Evolutionary conservation across 192 early-diverging fungal genomes (phyloP), one percentile per base, ranked within the genome.

Genomic region (Backusella mclennaniae): DNA sequence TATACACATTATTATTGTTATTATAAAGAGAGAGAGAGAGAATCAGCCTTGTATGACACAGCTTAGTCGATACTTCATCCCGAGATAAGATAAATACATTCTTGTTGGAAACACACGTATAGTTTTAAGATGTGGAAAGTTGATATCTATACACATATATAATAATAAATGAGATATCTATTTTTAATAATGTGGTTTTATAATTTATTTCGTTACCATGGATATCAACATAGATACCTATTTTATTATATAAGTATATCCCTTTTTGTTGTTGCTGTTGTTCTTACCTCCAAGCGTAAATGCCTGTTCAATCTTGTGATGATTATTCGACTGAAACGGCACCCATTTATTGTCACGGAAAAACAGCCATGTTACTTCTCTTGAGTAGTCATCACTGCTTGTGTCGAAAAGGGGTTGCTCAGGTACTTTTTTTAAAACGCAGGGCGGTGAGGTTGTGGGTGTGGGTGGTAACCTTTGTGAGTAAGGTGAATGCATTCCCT

Each of bases 31-130:
- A 17, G 4, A 44, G 4, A 44, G 23, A 8, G 46, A 39, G 38
- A 12, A 35, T 80, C 56, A 80, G 56, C 79, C 80, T 81, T 81
- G 80, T 33, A 81, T 81, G 11, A 81, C 76, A 59, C 80, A 81
- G 33, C 80, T 81, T 46, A 81, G 73, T 66, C 80, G 44, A 72
- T 81, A 81, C 49, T 83, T 83, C 82, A 83, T 79, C 29, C 82
- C 82, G 42, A 83, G 76, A 33, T 83, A 83, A 17, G 78, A 79
- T 59, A 83, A 63, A 41, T 83, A 83, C 70, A 83, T 80, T 72
- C 82, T 70, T 17, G 82, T 83, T 17, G 82, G 82, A 66, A 83
- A 83, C 9, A 83, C 82, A 29, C 82, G 78, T 41, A 83, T 79
- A 14, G 73, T 79, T 66, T 83, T 83, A 56, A 83, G 63, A 31